Conservation (phyloP, 2,329 filamentous ascomycete species). For the Aspergillus amoenus region DNA sequence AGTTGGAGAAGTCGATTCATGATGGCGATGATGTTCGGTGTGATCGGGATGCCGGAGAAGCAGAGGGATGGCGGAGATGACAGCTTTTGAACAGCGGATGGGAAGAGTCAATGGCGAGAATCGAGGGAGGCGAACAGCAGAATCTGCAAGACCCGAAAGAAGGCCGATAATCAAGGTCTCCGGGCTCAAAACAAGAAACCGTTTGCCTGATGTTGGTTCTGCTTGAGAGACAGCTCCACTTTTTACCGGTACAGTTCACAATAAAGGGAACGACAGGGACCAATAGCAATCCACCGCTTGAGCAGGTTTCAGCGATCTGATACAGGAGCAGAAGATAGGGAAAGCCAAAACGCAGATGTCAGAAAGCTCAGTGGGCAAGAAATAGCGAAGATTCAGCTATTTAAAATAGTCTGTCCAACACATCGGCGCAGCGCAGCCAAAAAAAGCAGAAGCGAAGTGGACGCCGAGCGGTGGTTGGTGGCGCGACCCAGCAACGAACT, state of each 20-base stretch:
- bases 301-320: neutral
- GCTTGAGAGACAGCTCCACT: constrained; percentile 3
- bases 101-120: neutral
- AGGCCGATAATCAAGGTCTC: too few relatives aligned
- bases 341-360: neutral
- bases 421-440: neutral
- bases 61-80: neutral
- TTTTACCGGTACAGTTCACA: neutral
- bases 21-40: constrained; percentile 9
- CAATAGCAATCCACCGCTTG: neutral
- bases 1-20: constrained; percentile 24
- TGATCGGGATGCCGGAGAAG: neutral
- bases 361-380: neutral
- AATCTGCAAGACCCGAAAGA: neutral
- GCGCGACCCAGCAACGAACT: neutral
- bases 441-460: neutral
- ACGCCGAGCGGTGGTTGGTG: neutral
- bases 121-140: neutral
- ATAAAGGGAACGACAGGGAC: neutral
- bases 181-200: neutral
- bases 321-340: neutral
- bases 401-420: constrained; percentile 8
- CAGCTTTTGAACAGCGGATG: neutral
- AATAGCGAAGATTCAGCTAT: neutral
- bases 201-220: neutral